A percentile compares a stretch with the other conserved stretches of the same genome.
Conservation (phyloP, 345 rosid species). For the Eucalyptus erythrocorys region DNA sequence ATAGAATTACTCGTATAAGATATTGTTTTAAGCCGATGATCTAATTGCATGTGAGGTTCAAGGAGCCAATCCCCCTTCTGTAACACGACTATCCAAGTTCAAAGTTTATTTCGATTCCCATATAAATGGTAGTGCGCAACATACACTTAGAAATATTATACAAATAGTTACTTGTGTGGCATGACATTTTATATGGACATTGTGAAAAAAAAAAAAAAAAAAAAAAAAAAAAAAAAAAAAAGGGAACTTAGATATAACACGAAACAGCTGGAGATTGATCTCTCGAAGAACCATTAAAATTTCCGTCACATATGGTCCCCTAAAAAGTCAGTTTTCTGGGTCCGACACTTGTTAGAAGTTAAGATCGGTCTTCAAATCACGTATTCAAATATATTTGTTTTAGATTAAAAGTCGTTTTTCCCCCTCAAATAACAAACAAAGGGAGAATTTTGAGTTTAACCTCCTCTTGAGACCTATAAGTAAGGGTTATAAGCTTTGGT, state of each 20-base stretch:
- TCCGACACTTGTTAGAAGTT: background rate
- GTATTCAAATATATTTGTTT: background rate
- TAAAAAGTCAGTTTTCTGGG: background rate
- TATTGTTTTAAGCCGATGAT: background rate
- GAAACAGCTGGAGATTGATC: background rate
- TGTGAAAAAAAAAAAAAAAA: background rate
- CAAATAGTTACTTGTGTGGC: background rate
- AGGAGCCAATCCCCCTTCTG: background rate
- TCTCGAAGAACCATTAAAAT: background rate
- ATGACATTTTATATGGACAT: background rate
- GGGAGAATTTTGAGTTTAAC: background rate
- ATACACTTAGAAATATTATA: background rate
- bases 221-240: no score
- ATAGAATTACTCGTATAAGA: background rate
- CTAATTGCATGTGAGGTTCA: background rate
- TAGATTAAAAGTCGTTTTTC: background rate
- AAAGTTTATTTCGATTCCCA: background rate
- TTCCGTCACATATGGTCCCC: background rate
- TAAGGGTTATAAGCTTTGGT: no score
- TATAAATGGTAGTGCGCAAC: background rate
- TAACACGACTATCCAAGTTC: background rate
- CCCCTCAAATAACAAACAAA: background rate
- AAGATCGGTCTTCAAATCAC: background rate
- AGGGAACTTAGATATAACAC: background rate
- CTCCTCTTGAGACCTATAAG: background rate